These are phyloP conservation scores for Graphilbum fragrans DNA, from an alignment of 2,329 filamentous ascomycete genomes.

Conservation along the genomic window DNA sequence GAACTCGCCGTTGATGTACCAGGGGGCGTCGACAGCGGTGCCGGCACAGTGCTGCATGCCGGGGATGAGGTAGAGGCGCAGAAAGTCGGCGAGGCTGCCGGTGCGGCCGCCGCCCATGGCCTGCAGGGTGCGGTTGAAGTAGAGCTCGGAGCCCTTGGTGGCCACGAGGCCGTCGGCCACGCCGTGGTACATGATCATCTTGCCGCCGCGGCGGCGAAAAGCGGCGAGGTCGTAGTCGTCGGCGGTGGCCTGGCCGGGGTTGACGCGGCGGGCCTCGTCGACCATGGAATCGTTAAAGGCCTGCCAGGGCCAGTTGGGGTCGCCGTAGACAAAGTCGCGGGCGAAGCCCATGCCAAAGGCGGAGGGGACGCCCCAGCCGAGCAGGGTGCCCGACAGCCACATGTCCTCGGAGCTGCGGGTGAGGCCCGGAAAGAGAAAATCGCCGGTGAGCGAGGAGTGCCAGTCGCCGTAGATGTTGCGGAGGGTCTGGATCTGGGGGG, in stretches of 20 bases:
- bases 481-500: slow-evolving; percentile 21
- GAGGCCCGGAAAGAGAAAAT: slow-evolving; percentile 28
- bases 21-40: slow-evolving; percentile 24
- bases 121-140: slow-evolving; percentile 18
- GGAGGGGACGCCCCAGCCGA: slow-evolving; percentile 18
- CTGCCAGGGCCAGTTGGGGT: slow-evolving; percentile 22
- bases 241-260: slow-evolving; percentile 26
- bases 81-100: slow-evolving; percentile 33
- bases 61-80: slow-evolving; percentile 38
- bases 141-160: slow-evolving; percentile 19
- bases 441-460: slow-evolving; percentile 18
- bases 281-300: slow-evolving; percentile 21
- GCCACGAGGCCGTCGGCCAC: slow-evolving; percentile 27
- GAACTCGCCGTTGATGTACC: slow-evolving; percentile 22
- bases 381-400: slow-evolving; percentile 16
- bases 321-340: slow-evolving; percentile 26
- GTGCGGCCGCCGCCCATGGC: slow-evolving; percentile 13
- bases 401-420: slow-evolving; percentile 32
- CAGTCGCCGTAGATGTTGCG: slow-evolving; percentile 17
- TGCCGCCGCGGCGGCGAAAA: slow-evolving; percentile 26
- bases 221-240: slow-evolving; percentile 24
- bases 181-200: slow-evolving; percentile 35
- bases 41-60: slow-evolving; percentile 37
- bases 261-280: slow-evolving; percentile 16
- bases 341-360: slow-evolving; percentile 21